These are phyloP conservation scores for Gossypium bickii DNA, from an alignment of 345 rosid species.

Conservation along the genomic window DNA sequence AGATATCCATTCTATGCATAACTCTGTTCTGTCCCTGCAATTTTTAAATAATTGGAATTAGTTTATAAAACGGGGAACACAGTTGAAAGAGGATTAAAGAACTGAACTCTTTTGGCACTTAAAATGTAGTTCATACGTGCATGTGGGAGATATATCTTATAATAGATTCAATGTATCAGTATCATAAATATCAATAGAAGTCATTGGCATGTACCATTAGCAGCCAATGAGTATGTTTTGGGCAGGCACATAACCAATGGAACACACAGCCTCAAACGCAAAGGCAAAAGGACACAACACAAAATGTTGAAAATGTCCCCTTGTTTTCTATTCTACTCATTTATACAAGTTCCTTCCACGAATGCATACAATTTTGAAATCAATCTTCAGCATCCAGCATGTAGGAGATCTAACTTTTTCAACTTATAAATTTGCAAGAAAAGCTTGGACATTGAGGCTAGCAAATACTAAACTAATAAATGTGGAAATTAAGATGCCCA, in stretches of 20 bases:
- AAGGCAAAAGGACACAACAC: background rate
- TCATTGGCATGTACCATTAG: background rate
- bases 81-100: background rate
- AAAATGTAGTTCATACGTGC: background rate
- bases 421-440: background rate
- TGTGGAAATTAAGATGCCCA: background rate
- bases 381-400: background rate
- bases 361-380: too few species aligned
- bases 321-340: background rate
- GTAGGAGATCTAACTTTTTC: background rate
- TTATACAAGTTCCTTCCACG: background rate
- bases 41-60: slow-evolving; percentile 17
- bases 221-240: background rate
- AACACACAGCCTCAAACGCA: background rate
- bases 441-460: background rate
- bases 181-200: background rate
- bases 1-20: slow-evolving; percentile 85
- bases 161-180: background rate
- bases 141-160: background rate
- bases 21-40: slow-evolving; percentile 67
- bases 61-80: background rate
- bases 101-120: background rate
- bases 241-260: background rate
- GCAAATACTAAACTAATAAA: background rate
- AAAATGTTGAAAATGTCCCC: background rate